These are phyloP conservation scores for Pezicula radicicola DNA, from an alignment of 2,329 filamentous ascomycete genomes.

Conservation along the genomic window DNA sequence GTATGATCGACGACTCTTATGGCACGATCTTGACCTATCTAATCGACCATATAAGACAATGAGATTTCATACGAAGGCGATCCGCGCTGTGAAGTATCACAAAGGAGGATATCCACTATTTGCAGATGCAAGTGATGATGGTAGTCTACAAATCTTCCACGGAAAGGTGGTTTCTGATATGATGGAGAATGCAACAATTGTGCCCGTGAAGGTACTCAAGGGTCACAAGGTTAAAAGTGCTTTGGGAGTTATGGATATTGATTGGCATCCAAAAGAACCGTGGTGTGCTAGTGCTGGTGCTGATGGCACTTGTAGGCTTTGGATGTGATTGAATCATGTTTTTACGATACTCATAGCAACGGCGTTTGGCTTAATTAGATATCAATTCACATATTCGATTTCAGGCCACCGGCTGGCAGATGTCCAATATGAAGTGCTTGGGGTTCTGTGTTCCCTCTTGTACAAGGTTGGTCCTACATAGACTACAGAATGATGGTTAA, in stretches of 20 bases:
- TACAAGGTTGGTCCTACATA: too few relatives aligned
- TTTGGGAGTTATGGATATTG: conserved; percentile 86
- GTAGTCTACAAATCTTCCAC: conserved; percentile 93
- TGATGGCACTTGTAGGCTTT: conserved; percentile 88
- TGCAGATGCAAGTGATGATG: conserved; percentile 93
- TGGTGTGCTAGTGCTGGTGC: conserved; percentile 95
- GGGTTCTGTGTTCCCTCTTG: background rate
- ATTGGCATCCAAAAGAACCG: conserved; percentile 93
- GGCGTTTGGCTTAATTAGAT: conserved; percentile 8
- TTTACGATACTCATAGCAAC: conserved; percentile 11
- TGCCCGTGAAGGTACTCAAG: conserved; percentile 88
- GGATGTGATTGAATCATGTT: conserved; percentile 54
- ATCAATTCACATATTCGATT: too few relatives aligned
- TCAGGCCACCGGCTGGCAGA: too few relatives aligned
- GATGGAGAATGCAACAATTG: conserved; percentile 95
- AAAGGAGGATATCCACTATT: conserved; percentile 78
- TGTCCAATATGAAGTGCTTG: too few relatives aligned
- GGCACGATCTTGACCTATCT: conserved; percentile 95
- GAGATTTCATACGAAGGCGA: conserved; percentile 89
- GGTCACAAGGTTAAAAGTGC: conserved; percentile 86
- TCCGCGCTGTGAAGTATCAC: conserved; percentile 86
- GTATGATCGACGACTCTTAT: conserved; percentile 89
- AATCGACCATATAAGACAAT: conserved; percentile 93
- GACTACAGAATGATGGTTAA: too few relatives aligned
- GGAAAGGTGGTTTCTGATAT: conserved; percentile 92